These are phyloP conservation scores for Mariannaea sp. DNA, from an alignment of 2,329 filamentous ascomycete species.

Conservation along the genomic window DNA sequence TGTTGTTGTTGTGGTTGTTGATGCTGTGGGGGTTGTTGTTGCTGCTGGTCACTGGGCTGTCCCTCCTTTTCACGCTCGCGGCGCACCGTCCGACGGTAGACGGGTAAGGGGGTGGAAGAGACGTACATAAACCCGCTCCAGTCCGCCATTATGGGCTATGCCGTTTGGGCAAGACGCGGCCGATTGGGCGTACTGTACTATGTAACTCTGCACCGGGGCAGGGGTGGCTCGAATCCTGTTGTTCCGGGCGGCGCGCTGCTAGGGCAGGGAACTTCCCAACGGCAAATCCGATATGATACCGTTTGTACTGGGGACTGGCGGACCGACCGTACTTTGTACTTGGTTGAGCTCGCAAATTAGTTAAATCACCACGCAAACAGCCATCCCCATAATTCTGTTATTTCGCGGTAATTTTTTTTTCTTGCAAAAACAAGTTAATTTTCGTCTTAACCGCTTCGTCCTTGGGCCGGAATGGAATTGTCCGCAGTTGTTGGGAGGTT, in stretches of 20 bases:
- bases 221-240: slow-evolving; percentile 28
- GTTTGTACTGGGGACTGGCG: too few relatives aligned
- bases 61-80: slow-evolving; percentile 36
- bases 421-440: too few relatives aligned
- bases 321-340: slow-evolving; percentile 24
- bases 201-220: slow-evolving; percentile 24
- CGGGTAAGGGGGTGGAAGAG: slow-evolving; percentile 40
- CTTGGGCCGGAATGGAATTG: too few relatives aligned
- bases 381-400: too few relatives aligned
- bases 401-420: too few relatives aligned
- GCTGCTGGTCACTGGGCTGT: slow-evolving; percentile 26
- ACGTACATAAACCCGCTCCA: slow-evolving; percentile 40
- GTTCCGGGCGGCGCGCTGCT: slow-evolving; percentile 5
- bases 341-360: too few relatives aligned
- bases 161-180: slow-evolving; percentile 32
- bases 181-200: slow-evolving; percentile 23
- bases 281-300: too few relatives aligned
- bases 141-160: slow-evolving; percentile 40
- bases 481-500: too few relatives aligned
- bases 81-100: slow-evolving; percentile 30
- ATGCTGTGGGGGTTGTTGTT: not conserved
- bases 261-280: not conserved
- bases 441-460: too few relatives aligned
- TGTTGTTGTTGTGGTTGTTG: slow-evolving; percentile 10
- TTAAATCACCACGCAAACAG: too few relatives aligned